Base-by-base conservation (phyloP, 148 eudicot species). In the Vaccinium vitisidaea region DNA sequence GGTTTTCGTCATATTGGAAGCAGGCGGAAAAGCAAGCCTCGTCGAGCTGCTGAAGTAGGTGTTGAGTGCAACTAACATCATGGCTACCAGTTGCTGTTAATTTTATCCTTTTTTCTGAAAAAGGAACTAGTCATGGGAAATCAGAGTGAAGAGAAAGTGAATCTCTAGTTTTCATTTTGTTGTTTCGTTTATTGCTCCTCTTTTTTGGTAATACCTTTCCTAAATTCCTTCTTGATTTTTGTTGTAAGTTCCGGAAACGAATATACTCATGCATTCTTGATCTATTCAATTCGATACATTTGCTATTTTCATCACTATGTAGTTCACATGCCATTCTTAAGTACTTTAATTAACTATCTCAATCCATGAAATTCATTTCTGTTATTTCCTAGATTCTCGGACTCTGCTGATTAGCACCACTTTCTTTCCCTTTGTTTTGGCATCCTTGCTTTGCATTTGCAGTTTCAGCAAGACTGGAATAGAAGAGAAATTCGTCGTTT, bases 21-120 rank as follows among this genome's bases (percentile, higher is more conserved):
- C 85, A 89, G 97, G 84, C 87, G 98, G 82, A 95, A 95, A 89
- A 92, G 85, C 91, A 95, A 91, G 85, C 98, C 98, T 84, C 92
- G 91, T 82, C 89, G 98, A 77, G 97, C 97, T 75, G 97, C 98
- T 63, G 95, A 94, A 93, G 95, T 90, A 5, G 94, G 94, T 76
- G 93, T 94, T 32, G 93, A 91, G 80, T 92, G 94, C 89, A 89
- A 81, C 83, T 84, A 73, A 89, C 65, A 80, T 74, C 16, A 6
- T 79, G 82, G 79, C 69, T 85, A 85, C 27, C 74, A 4, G 74
- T 30, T 18, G 77, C 25, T 14, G 65, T n/a, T 67, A 15, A 43
- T 12, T 21, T 59, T 10, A 46, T 63, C 32, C 55, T 25, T 67
- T 67, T 19, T 82, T 25, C 73, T 67, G 76, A 27, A 14, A 25